Percentiles rank a stretch among this genome's conserved stretches.
Conservation (phyloP, 805 yeast species). For the Candida orba region DNA sequence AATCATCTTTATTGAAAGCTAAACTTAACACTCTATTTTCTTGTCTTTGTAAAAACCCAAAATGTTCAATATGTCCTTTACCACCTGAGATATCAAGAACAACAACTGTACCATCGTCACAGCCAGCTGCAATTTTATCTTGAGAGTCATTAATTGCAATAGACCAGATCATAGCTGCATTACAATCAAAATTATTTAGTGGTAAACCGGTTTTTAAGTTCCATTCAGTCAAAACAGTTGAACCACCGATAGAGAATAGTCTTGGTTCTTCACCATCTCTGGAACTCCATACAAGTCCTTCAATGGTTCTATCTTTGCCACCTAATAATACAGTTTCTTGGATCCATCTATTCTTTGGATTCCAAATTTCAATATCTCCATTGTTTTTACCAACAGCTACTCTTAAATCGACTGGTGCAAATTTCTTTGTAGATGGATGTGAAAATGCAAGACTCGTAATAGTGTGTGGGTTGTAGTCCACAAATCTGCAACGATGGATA, state of each 20-base stretch:
- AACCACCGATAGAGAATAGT: slow-evolving; percentile 90
- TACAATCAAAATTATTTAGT: slow-evolving; percentile 71
- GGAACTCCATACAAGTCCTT: slow-evolving; percentile 78
- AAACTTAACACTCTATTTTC: slow-evolving; percentile 73
- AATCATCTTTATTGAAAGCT: slow-evolving; percentile 62
- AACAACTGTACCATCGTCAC: slow-evolving; percentile 91
- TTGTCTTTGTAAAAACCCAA: slow-evolving; percentile 70
- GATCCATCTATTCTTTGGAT: slow-evolving; percentile 75
- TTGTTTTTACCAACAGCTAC: slow-evolving; percentile 89
- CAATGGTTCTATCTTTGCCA: slow-evolving; percentile 77
- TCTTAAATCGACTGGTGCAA: slow-evolving; percentile 52
- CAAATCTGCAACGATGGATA: slow-evolving; percentile 84
- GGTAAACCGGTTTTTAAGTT: slow-evolving; percentile 70
- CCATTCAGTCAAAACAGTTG: slow-evolving; percentile 91
- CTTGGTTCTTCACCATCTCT: slow-evolving; percentile 48
- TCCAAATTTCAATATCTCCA: slow-evolving; percentile 96
- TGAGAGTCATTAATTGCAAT: slow-evolving; percentile 57
- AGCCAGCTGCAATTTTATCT: slow-evolving; percentile 73
- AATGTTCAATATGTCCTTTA: slow-evolving; percentile 73
- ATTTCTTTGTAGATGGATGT: slow-evolving; percentile 41
- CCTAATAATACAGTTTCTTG: slow-evolving; percentile 73
- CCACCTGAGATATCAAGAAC: slow-evolving; percentile 83
- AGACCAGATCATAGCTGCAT: slow-evolving; percentile 93
- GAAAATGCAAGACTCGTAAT: slow-evolving; percentile 80
- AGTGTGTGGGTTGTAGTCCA: slow-evolving; percentile 79